Base-by-base conservation (phyloP, 345 rosid species). In the Ailanthus altissimus region DNA sequence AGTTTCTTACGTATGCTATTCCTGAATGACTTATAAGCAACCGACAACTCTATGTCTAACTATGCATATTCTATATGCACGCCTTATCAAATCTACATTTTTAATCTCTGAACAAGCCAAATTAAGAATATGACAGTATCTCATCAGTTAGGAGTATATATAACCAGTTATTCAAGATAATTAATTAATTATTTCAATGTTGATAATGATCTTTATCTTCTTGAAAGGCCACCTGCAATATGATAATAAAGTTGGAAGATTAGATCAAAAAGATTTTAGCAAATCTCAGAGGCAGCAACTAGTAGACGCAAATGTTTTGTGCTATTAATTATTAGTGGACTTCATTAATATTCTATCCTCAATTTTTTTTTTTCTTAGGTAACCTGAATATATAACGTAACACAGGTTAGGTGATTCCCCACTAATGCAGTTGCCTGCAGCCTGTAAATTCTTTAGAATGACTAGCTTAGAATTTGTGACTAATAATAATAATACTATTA, bases 391-490 rank as follows among this genome's bases (percentile, higher is more conserved):
- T 78, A 65, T 58, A 70, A 72, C 36, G 23, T 23, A 47, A 63
- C 51, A 42, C 46, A 73, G 46, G 82, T 82, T 88, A 79, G 90
- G 86, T 76, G 85, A 84, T 80, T 76, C 77, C 67, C 83, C 89
- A 85, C 84, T 79, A 79, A 13, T 45, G 70, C 79, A 74, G 79
- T 75, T 64, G 54, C 74, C 36, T 78, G 65, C 38, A 43, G 78
- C 40, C 73, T 53, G 61, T 26, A 28, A 82, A 72, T 59, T 70
- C 75, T 72, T 46, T 23, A 5, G 21, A 23, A 16, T 42, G 66
- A 67, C 32, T 70, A 76, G 69, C 49, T 67, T 67, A 73, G 42
- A n/a, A 21, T 26, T 63, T 53, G 16, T 49, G 32, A 53, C 5
- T 47, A 75, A 42, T 72, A 80, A 23, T 32, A 32, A 32, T n/a